These are phyloP conservation scores for Diplodia sapinea DNA, from an alignment of 2,329 filamentous ascomycete genomes.

Conservation along the genomic window DNA sequence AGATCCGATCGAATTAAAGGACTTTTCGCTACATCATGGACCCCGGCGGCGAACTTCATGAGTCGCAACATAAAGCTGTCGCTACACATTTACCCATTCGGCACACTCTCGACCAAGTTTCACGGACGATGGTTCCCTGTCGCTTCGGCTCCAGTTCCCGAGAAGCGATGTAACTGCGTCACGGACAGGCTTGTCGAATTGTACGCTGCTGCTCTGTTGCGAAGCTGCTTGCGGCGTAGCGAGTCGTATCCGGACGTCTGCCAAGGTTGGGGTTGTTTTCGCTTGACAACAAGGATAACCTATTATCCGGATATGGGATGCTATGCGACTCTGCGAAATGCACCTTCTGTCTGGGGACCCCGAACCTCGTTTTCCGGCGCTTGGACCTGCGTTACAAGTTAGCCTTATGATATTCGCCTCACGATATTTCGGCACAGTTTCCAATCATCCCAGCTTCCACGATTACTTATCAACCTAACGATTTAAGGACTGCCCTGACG, in stretches of 20 bases:
- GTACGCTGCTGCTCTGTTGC: neutral
- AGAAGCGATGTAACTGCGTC: slow-evolving; percentile 12
- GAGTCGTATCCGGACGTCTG: neutral
- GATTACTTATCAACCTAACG: neutral
- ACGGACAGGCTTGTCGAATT: neutral
- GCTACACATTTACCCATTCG: slow-evolving; percentile 11
- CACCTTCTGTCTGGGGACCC: neutral
- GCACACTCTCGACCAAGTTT: neutral
- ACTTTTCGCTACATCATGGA: neutral
- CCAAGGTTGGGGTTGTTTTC: neutral
- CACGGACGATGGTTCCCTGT: neutral
- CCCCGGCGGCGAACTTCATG: slow-evolving; percentile 12
- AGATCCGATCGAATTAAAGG: neutral
- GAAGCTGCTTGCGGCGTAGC: neutral
- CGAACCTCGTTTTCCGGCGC: neutral
- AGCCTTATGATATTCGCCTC: neutral
- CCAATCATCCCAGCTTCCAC: neutral
- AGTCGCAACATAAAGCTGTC: neutral
- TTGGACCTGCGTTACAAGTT: neutral
- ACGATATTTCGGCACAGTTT: neutral
- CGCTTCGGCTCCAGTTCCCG: slow-evolving; percentile 1
- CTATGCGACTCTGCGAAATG: neutral
- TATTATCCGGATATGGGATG: neutral
- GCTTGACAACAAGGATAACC: neutral
- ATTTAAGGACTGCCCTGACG: too few relatives aligned